Conservation (phyloP, 1,284 basidiomycete genomes). For the Ceratobasidium sp. region DNA sequence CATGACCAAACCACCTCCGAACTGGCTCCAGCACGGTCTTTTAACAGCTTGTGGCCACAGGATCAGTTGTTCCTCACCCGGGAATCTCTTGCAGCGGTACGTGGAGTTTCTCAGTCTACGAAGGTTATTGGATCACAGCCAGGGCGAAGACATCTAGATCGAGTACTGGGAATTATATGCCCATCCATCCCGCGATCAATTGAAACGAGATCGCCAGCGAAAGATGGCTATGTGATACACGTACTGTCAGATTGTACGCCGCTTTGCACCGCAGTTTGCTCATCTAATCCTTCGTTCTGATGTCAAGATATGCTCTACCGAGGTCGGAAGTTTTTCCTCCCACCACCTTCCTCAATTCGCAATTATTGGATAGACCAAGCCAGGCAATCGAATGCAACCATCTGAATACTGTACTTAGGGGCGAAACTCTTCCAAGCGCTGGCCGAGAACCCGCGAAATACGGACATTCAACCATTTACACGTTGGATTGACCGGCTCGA, state of each 20-base stretch:
- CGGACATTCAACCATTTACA: background rate
- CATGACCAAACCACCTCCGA: background rate
- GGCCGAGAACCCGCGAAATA: background rate
- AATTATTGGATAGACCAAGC: background rate
- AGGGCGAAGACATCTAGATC: background rate
- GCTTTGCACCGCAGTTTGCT: too few relatives aligned
- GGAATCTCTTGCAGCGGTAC: background rate
- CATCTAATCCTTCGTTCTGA: background rate
- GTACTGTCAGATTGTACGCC: conserved; percentile 6
- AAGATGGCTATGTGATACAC: background rate
- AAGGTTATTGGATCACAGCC: background rate
- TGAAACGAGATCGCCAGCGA: background rate
- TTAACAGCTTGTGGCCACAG: conserved; percentile 22
- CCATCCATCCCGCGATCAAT: conserved; percentile 1
- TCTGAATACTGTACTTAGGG: conserved; percentile 10
- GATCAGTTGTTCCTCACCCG: background rate
- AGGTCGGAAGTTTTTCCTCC: conserved; percentile 2
- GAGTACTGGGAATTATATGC: background rate
- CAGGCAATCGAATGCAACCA: background rate
- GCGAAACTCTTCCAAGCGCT: conserved; percentile 11
- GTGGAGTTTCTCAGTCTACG: background rate
- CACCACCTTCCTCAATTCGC: background rate
- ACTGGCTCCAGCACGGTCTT: background rate
- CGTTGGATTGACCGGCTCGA: background rate
- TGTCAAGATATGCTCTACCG: background rate